Evolutionary conservation across 2,329 filamentous ascomycete species (phyloP).

Genomic region (Cladorrhinum sp.): DNA sequence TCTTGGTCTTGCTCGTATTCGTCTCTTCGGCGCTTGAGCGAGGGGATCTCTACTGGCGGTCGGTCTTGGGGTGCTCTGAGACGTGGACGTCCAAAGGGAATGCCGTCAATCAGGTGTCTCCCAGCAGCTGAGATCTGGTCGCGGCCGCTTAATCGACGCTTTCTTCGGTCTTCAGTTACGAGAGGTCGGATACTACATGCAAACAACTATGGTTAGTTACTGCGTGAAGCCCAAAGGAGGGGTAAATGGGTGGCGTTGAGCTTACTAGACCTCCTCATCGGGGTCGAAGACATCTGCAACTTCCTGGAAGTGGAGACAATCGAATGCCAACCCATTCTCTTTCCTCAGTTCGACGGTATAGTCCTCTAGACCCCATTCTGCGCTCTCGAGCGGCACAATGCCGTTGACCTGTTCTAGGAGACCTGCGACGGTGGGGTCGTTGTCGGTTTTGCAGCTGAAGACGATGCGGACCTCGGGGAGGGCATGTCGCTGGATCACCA

Average conservation of each 20-base stretch:
- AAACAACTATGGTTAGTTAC: neutral
- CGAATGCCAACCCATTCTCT: slow-evolving; percentile 60
- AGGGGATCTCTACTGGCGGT: slow-evolving; percentile 68
- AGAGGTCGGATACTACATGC: slow-evolving; percentile 70
- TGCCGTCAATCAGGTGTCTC: slow-evolving; percentile 77
- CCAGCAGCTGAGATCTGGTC: slow-evolving; percentile 78
- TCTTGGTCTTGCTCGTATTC: slow-evolving; percentile 38
- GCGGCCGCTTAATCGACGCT: slow-evolving; percentile 70
- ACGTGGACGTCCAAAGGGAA: slow-evolving; percentile 76
- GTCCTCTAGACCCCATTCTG: slow-evolving; percentile 83
- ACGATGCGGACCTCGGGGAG: slow-evolving; percentile 70
- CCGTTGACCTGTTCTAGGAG: slow-evolving; percentile 78
- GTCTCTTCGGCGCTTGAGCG: slow-evolving; percentile 65
- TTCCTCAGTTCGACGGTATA: slow-evolving; percentile 75
- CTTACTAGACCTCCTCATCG: slow-evolving; percentile 79
- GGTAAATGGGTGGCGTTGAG: slow-evolving; percentile 22
- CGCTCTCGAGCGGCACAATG: slow-evolving; percentile 75
- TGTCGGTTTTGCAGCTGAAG: slow-evolving; percentile 60
- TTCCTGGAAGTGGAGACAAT: slow-evolving; percentile 82
- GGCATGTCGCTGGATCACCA: slow-evolving; percentile 69
- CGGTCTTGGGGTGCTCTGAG: slow-evolving; percentile 58
- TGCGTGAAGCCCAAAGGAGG: neutral
- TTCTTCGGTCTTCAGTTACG: slow-evolving; percentile 68
- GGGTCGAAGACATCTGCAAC: slow-evolving; percentile 70
- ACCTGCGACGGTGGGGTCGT: slow-evolving; percentile 68